Evolutionary conservation across 1,284 basidiomycete genomes (phyloP).

Genomic region (Sparassis latifolia): DNA sequence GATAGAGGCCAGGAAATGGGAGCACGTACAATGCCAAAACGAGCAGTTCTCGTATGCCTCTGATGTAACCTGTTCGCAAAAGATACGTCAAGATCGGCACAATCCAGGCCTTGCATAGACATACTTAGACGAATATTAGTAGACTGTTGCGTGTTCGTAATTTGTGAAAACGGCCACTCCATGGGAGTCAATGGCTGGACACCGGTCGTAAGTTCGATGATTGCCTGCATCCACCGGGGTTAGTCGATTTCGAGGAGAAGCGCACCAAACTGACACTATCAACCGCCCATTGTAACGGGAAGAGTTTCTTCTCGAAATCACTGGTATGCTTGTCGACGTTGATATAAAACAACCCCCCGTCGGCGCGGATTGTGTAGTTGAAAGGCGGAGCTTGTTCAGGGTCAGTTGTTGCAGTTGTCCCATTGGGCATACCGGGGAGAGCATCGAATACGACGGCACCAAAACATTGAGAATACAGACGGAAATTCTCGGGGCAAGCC

Average conservation of each 20-base stretch:
- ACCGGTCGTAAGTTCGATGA: conserved; percentile 61
- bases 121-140: conserved; percentile 50
- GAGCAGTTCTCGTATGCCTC: conserved; percentile 54
- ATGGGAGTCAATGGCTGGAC: conserved; percentile 43
- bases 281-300: conserved; percentile 75
- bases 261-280: conserved; percentile 40
- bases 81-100: conserved; percentile 14
- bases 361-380: conserved; percentile 68
- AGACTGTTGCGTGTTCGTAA: conserved; percentile 56
- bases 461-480: conserved; percentile 62
- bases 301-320: conserved; percentile 61
- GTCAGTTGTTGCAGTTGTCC: conserved; percentile 16
- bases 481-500: conserved; percentile 71
- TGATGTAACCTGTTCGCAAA: conserved; percentile 42
- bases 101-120: too few species aligned
- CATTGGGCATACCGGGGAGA: conserved; percentile 34
- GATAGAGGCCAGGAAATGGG: too few species aligned
- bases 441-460: conserved; percentile 63
- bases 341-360: conserved; percentile 57
- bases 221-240: conserved; percentile 35
- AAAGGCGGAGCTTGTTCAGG: conserved; percentile 29
- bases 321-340: conserved; percentile 60
- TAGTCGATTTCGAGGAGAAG: neutral
- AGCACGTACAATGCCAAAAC: conserved; percentile 48
- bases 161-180: conserved; percentile 67